Evolutionary conservation across 1,284 basidiomycete species (phyloP), one percentile per base, ranked within the genome.

Genomic region (Peniophora sp.): DNA sequence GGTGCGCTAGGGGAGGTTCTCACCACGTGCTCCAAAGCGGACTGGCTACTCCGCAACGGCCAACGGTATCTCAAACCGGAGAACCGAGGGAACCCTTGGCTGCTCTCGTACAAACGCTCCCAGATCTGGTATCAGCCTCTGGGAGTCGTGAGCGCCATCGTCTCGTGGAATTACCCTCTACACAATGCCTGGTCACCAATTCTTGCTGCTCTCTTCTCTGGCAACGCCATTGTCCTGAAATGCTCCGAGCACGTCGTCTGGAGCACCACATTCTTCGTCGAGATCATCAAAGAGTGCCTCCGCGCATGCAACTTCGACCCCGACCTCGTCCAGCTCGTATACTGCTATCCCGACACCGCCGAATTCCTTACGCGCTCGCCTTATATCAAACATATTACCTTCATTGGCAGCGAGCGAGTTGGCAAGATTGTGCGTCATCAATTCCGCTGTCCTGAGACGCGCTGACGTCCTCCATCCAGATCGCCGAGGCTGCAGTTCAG

Each of bases 121-220:
- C 74, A 89, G 64, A 89, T 98, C 6, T 73, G 88, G 57, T 95
- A 92, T 63, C 91, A 95, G 55, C 96, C 96, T 8, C 78, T 95
- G n/a, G 96, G 96, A 24, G 89, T 95, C 0, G 91, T 97, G 10
- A 83, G 87, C 41, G 96, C 88, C 0, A 87, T 95, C 53, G 94
- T 98, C 1, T 96, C 92, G 0, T 97, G 95, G 92, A 93, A 92
- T 61, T 92, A 92, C 64, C 86, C 92, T 24, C 74, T 95, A 50
- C 95, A 97, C 68, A 97, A 98, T 63, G 81, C 88, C 0, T 87
- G 95, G 74, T 94, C 92, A 1, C 96, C 96, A 0, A 92, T 98
- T 52, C 74, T 98, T 24, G 88, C 94, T 3, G 78, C 88, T 3
- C 73, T 99, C 24, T 96, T 96, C 62, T 74, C 93, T 6, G 97